Base-by-base conservation (phyloP, 129 eudicot species). In the Tanacetum coccineum region DNA sequence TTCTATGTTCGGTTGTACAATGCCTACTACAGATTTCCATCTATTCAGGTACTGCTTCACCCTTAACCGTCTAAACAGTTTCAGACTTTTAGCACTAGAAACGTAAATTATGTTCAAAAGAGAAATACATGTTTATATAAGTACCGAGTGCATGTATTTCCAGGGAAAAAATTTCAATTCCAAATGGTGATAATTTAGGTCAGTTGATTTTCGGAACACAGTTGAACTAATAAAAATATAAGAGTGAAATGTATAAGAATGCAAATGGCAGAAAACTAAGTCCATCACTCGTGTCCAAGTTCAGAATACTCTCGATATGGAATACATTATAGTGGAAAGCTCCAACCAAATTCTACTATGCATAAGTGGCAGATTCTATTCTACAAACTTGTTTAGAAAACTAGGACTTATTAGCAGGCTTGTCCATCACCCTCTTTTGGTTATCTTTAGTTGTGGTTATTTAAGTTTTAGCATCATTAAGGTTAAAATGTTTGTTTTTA, bases 371-470 rank as follows among this genome's bases (percentile, higher is more conserved):
- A 59, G 3, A 18, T 19, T 44, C 25, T 19, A 57, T 46, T 59
- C 48, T 59, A 47, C 18, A 59, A 59, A 20, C 75, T 45, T 59
- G 75, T 45, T n/a, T 20, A 70, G 58, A 57, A 58, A 46, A 28
- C 36, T 58, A 57, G 66, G 10, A 59, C n/a, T 58, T 70, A 48
- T 25, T 25, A 57, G 28, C 45, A 59, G 50, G 6, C 54, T 70
- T 47, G 3, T 32, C n/a, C n/a, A n/a, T n/a, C n/a, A n/a, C n/a
- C n/a, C n/a, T n/a, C n/a, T n/a, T n/a, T n/a, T n/a, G n/a, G n/a
- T n/a, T n/a, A n/a, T n/a, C n/a, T n/a, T n/a, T n/a, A n/a, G n/a
- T n/a, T n/a, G n/a, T n/a, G n/a, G n/a, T n/a, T n/a, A n/a, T n/a
- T n/a, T n/a, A n/a, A n/a, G n/a, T n/a, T n/a, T n/a, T n/a, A n/a